These are phyloP conservation scores for Achaetomium macrosporum DNA, from an alignment of 2,329 filamentous ascomycete genomes.

Conservation along the genomic window DNA sequence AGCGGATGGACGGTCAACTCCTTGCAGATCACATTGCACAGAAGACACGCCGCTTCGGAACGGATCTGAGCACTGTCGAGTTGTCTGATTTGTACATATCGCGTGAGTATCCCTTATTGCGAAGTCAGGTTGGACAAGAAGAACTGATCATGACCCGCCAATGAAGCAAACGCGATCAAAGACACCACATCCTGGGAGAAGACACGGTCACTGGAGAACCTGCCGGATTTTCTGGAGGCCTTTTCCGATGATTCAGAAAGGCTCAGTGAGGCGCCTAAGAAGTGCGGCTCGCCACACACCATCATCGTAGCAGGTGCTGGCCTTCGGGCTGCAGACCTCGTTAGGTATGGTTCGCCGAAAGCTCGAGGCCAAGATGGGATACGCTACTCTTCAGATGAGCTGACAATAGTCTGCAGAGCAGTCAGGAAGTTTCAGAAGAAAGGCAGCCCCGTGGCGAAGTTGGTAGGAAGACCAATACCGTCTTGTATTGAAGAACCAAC, in stretches of 20 bases:
- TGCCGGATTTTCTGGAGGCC: constrained; percentile 72
- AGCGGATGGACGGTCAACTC: constrained; percentile 74
- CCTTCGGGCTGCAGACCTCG: constrained; percentile 77
- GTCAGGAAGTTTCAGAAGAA: constrained; percentile 76
- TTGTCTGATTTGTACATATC: constrained; percentile 75
- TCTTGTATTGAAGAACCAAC: background rate
- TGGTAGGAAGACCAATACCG: constrained; percentile 41
- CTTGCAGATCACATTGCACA: constrained; percentile 82
- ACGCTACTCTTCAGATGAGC: background rate
- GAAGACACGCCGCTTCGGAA: constrained; percentile 69
- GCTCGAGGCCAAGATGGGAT: background rate
- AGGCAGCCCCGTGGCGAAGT: constrained; percentile 72
- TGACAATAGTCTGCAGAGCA: constrained; percentile 40
- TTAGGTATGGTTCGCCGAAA: constrained; percentile 45
- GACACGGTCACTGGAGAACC: constrained; percentile 60
- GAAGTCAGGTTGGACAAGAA: background rate
- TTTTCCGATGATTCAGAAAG: constrained; percentile 50
- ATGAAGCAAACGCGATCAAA: constrained; percentile 62
- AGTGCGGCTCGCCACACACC: constrained; percentile 74
- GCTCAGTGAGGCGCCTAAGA: constrained; percentile 59
- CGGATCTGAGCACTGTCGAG: constrained; percentile 76
- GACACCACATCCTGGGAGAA: constrained; percentile 74
- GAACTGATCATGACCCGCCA: background rate
- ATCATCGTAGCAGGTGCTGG: constrained; percentile 82
- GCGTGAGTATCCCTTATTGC: constrained; percentile 47